Evolutionary conservation across 768 basidiomycete genomes (phyloP).

Genomic region (Hortiboletus flavorubellus): DNA sequence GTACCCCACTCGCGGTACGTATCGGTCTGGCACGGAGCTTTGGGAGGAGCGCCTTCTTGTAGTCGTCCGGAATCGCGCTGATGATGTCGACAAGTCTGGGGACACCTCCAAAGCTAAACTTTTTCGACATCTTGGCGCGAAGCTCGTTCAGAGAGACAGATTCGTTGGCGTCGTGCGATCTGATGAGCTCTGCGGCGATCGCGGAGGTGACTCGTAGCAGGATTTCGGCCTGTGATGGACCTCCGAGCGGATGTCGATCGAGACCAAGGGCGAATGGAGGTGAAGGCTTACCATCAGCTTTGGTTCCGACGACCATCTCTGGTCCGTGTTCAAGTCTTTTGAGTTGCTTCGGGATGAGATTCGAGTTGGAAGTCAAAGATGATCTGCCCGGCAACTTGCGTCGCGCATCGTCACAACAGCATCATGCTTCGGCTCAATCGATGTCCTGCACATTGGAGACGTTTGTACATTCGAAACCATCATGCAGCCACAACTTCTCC

Average conservation of each 20-base stretch:
- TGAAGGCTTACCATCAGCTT: conserved; percentile 32
- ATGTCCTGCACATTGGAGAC: conserved; percentile 5
- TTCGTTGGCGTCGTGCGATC: conserved; percentile 73
- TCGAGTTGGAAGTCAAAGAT: no score
- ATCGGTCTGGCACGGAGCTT: conserved; percentile 92
- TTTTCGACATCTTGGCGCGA: conserved; percentile 86
- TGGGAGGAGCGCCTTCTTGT: conserved; percentile 87
- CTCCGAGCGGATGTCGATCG: conserved; percentile 27
- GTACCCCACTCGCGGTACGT: conserved; percentile 91
- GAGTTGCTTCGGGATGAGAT: not conserved
- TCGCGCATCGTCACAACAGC: not conserved
- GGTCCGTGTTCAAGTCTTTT: not conserved
- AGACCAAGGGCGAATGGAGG: not conserved
- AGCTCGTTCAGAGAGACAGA: conserved; percentile 86
- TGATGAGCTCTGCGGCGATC: conserved; percentile 92
- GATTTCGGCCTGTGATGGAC: conserved; percentile 86
- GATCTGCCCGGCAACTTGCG: no score
- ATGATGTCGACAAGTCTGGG: conserved; percentile 97
- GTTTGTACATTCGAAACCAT: conserved; percentile 5
- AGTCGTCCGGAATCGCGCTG: conserved; percentile 96
- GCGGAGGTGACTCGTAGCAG: conserved; percentile 90
- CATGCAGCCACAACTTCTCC: conserved; percentile 19
- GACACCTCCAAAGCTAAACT: conserved; percentile 79
- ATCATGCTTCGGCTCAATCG: conserved; percentile 10
- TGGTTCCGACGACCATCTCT: conserved; percentile 40